Percentiles rank a stretch among this genome's conserved stretches.
Evolutionary conservation across 805 yeast genomes (phyloP).

Genomic region (Sugiyamaella qingdaonensis): DNA sequence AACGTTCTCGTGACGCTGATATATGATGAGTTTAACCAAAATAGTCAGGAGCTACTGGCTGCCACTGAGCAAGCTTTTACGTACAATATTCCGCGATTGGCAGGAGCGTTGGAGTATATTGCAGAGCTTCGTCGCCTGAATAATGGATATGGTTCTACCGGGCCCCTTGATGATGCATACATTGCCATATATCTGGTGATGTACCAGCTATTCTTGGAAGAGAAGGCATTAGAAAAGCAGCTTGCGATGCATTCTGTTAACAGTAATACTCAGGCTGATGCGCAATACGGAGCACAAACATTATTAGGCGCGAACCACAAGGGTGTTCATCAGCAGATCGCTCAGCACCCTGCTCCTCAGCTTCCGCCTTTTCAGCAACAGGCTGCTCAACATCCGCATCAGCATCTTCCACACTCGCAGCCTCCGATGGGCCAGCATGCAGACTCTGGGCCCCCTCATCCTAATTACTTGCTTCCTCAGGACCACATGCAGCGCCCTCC

Average conservation of each 20-base stretch:
- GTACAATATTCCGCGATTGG: slow-evolving; percentile 23
- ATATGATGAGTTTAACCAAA: slow-evolving; percentile 40
- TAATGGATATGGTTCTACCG: slow-evolving; percentile 75
- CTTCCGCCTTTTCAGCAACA: not conserved
- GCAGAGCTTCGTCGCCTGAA: slow-evolving; percentile 65
- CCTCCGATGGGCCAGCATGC: not conserved
- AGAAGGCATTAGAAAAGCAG: not conserved
- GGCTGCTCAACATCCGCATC: not conserved
- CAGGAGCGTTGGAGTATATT: slow-evolving; percentile 25
- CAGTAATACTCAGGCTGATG: not conserved
- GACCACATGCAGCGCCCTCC: too few relatives aligned
- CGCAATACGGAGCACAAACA: not conserved
- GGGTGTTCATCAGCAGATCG: not conserved
- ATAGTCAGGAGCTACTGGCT: slow-evolving; percentile 34
- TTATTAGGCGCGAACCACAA: not conserved
- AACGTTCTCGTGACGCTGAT: slow-evolving; percentile 42
- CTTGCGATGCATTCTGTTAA: not conserved
- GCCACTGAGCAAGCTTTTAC: slow-evolving; percentile 23
- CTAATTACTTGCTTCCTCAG: too few relatives aligned
- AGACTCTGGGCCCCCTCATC: too few relatives aligned
- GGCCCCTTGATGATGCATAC: slow-evolving; percentile 67
- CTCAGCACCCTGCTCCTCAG: not conserved
- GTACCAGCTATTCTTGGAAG: slow-evolving; percentile 25
- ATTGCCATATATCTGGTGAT: slow-evolving; percentile 56
- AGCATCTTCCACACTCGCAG: not conserved